These are phyloP conservation scores for Nissolia schottii DNA, from an alignment of 306 rosid species.

Conservation along the genomic window DNA sequence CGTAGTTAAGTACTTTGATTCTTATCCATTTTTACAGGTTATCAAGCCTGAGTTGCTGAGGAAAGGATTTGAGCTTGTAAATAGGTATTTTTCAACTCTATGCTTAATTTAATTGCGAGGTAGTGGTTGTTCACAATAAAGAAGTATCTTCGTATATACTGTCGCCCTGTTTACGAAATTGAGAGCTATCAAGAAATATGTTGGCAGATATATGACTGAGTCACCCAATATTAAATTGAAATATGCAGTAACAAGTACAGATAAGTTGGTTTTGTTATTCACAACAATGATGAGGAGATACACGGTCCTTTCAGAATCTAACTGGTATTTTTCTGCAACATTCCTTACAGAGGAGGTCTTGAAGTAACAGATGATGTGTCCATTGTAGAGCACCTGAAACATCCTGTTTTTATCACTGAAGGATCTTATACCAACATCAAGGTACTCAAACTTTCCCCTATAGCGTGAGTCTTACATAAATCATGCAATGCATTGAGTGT, in stretches of 20 bases:
- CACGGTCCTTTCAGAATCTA: constrained; percentile 9
- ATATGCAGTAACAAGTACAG: background rate
- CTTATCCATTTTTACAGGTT: constrained; percentile 45
- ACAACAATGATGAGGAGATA: background rate
- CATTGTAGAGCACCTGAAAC: constrained; percentile 79
- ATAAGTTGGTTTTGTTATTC: constrained; percentile 9
- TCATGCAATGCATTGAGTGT: background rate
- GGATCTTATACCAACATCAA: constrained; percentile 96
- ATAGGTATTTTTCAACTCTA: constrained; percentile 50
- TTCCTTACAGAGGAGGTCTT: constrained; percentile 63
- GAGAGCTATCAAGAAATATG: background rate
- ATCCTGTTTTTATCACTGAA: constrained; percentile 80
- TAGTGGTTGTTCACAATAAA: background rate
- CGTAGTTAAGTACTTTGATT: background rate
- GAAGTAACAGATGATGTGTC: constrained; percentile 98
- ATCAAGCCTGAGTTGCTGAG: constrained; percentile 81
- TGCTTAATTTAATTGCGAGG: constrained; percentile 1
- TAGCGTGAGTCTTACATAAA: background rate
- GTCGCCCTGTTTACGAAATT: background rate
- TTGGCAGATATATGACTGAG: background rate
- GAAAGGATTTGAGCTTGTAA: constrained; percentile 88
- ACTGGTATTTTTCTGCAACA: constrained; percentile 7
- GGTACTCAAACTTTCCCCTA: constrained; percentile 40
- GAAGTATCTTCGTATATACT: background rate
- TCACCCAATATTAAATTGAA: background rate